Evolutionary conservation across 257 asterid species (phyloP).

Genomic region (Asclepias syriaca): DNA sequence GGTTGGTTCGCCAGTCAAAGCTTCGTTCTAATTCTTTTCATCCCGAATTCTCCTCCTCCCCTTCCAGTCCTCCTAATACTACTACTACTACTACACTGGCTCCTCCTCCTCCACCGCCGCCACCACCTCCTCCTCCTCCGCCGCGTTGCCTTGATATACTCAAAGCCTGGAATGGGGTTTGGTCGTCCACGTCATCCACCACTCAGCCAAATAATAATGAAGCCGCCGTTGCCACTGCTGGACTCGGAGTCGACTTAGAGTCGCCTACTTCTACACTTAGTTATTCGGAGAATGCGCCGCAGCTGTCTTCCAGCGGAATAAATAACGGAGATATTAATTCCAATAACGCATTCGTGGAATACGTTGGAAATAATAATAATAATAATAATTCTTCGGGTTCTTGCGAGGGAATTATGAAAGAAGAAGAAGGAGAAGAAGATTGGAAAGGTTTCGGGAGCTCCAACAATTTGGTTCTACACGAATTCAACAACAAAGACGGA

Average conservation of each 20-base stretch:
- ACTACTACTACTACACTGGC: neutral
- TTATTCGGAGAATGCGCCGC: conserved; percentile 33
- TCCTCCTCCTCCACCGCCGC: too few species aligned
- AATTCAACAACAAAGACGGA: conserved; percentile 23
- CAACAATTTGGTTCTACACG: conserved; percentile 15
- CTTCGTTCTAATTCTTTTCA: conserved; percentile 39
- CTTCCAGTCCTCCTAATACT: conserved; percentile 28
- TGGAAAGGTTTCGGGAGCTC: conserved; percentile 44
- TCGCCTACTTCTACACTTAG: conserved; percentile 77
- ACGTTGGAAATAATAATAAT: conserved; percentile 12
- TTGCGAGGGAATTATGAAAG: conserved; percentile 39
- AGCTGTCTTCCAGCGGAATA: conserved; percentile 31
- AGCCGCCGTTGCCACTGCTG: conserved; percentile 22
- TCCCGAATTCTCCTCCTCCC: conserved; percentile 35
- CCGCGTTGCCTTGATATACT: conserved; percentile 45
- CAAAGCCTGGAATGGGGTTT: conserved; percentile 49
- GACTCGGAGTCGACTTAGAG: conserved; percentile 37
- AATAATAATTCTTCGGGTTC: conserved; percentile 39
- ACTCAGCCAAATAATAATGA: conserved; percentile 18
- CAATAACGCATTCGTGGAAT: conserved; percentile 32
- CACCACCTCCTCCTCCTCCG: neutral
- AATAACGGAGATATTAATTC: conserved; percentile 23
- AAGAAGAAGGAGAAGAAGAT: conserved; percentile 41
- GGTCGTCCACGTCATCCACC: conserved; percentile 15
- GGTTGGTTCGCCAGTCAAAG: conserved; percentile 69